Conservation (phyloP, 768 basidiomycete genomes). For the Lepiota brunneoincarnata region DNA sequence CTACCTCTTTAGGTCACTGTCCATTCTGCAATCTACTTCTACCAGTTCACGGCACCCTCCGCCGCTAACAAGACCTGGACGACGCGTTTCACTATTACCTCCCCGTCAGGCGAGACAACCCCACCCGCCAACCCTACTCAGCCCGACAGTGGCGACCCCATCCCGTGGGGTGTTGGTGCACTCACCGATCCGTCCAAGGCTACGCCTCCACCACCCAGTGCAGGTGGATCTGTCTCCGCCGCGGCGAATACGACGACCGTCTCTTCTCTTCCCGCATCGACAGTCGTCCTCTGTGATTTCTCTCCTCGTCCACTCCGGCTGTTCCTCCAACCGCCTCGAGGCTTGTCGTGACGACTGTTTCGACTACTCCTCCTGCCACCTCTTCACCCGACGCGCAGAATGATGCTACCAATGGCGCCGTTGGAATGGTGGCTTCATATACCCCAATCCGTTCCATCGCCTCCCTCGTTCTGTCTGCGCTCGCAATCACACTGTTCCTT, state of each 20-base stretch:
- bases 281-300: neutral
- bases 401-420: conserved; percentile 5
- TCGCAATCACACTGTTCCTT: conserved; percentile 2
- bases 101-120: conserved; percentile 39
- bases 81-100: conserved; percentile 73
- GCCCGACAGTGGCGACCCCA: conserved; percentile 45
- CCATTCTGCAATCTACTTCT: conserved; percentile 75
- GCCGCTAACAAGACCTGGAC: conserved; percentile 57
- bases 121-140: conserved; percentile 53
- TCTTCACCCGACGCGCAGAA: neutral
- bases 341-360: neutral
- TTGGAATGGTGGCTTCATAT: conserved; percentile 3
- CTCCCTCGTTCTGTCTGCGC: conserved; percentile 2
- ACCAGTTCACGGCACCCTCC: conserved; percentile 59
- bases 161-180: conserved; percentile 67
- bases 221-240: conserved; percentile 12
- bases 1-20: conserved; percentile 48
- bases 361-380: conserved; percentile 5
- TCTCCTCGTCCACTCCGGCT: neutral
- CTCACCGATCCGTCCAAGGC: conserved; percentile 46
- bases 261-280: neutral
- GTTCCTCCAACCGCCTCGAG: conserved; percentile 5
- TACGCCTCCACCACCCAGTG: conserved; percentile 31
- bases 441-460: neutral
- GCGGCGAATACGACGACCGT: conserved; percentile 3